Base-by-base conservation (phyloP, 768 basidiomycete species). In the Tephrocybe sp. region DNA sequence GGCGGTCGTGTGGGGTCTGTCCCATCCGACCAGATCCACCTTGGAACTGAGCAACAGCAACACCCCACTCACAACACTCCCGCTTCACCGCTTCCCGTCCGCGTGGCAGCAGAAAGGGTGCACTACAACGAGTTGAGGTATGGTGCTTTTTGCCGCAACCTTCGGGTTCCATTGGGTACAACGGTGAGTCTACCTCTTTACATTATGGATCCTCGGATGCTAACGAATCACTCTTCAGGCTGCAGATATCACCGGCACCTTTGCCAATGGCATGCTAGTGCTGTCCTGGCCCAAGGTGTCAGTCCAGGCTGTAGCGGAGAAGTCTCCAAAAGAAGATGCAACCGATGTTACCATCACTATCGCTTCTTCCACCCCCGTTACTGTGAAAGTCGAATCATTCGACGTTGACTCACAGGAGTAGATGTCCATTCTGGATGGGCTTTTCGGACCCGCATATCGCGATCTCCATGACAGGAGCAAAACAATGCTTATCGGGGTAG, bases 111-210 rank as follows among this genome's bases (percentile, higher is more conserved):
- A n/a, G 47, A 45, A 18, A 52, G 52, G 38, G 32, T 44, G 3
- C 40, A 34, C 21, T 53, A 53, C 24, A 53, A 71, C 12, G 77
- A 79, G 39, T 56, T 79, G 15, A 68, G 75, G 9, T 77, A 71
- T 46, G 77, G 77, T 5, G 52, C 55, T n/a, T 79, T 79, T 53
- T 62, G 63, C 8, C 69, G 75, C 9, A 57, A 62, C 5, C 55
- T 79, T 9, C 63, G 56, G 18, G 49, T 79, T 13, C 73, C 75
- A 8, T 44, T 56, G 2, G 72, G 71, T 16, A 65, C 68, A 15
- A 68, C 71, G 64, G 77, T 73, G 49, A 59, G 64, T 57, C 8
- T 39, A 36, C 24, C 12, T 21, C 13, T 5, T 1, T 4, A n/a
- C 22, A 5, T 30, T 24, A 4, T n/a, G 24, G 9, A 9, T 13